Percentiles rank a stretch among this genome's conserved stretches.
These are phyloP conservation scores for Zygoascus meyerae DNA, from an alignment of 1,139 yeast species.

Conservation along the genomic window DNA sequence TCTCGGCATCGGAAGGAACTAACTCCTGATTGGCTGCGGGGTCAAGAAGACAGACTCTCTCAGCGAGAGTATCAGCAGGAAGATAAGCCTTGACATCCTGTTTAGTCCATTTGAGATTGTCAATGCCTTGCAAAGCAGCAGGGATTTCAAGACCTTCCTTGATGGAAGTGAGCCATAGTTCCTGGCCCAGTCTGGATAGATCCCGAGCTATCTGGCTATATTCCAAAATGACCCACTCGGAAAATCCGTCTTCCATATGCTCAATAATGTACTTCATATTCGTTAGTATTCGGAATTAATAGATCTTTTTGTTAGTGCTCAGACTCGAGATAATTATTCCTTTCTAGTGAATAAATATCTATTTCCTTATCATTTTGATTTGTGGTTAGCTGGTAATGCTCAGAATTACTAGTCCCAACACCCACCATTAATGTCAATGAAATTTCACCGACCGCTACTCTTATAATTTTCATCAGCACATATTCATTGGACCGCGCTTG, in stretches of 20 bases:
- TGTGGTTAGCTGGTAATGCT: no score
- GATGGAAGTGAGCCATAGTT: constrained; percentile 66
- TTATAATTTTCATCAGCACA: no score
- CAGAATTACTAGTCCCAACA: no score
- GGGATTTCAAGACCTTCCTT: constrained; percentile 60
- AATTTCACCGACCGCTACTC: no score
- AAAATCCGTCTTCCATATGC: constrained; percentile 96
- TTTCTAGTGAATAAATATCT: no score
- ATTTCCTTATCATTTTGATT: no score
- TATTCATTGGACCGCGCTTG: no score
- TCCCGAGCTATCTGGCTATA: constrained; percentile 77
- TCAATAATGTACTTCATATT: constrained; percentile 72
- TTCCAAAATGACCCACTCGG: constrained; percentile 91
- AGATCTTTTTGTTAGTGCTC: no score
- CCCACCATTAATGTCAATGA: no score
- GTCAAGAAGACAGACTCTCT: constrained; percentile 74
- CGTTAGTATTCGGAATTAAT: no score
- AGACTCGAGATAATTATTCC: no score
- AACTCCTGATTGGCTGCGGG: constrained; percentile 78
- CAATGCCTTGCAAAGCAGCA: constrained; percentile 48
- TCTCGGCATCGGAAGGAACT: constrained; percentile 56
- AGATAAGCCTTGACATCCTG: constrained; percentile 54
- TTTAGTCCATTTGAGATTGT: constrained; percentile 71
- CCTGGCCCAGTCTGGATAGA: constrained; percentile 60
- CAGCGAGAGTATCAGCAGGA: constrained; percentile 39